Conservation (phyloP, 169 alveolate genomes). For the Plasmodium cynomolgi region DNA sequence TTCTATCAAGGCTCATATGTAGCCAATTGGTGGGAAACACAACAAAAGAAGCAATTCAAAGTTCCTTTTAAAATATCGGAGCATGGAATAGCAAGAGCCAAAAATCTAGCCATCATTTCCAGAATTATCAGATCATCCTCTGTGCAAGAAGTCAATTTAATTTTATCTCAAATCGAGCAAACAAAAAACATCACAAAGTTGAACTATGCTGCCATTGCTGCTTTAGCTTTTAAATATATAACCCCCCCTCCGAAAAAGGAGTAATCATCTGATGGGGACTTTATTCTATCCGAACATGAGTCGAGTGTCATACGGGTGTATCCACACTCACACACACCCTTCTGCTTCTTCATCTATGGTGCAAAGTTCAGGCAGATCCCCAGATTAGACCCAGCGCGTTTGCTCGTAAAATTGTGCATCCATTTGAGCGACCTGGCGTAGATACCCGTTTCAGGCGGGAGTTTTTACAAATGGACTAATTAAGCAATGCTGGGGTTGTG, state of each 20-base stretch:
- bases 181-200: slow-evolving; percentile 15
- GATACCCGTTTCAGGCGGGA: not conserved
- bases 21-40: slow-evolving; percentile 76
- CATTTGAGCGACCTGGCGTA: not conserved
- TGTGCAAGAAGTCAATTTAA: slow-evolving; percentile 32
- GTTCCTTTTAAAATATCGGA: slow-evolving; percentile 75
- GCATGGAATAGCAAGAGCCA: slow-evolving; percentile 68
- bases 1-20: slow-evolving; percentile 74
- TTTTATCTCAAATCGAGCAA: slow-evolving; percentile 68
- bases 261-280: not conserved
- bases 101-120: slow-evolving; percentile 67
- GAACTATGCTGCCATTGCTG: slow-evolving; percentile 33
- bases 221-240: slow-evolving; percentile 63
- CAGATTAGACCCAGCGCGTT: not conserved
- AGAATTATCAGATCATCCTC: slow-evolving; percentile 69
- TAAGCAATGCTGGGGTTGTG: not conserved
- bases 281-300: not conserved
- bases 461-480: not conserved
- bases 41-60: slow-evolving; percentile 66
- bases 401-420: not conserved
- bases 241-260: slow-evolving; percentile 1
- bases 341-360: not conserved
- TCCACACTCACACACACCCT: not conserved
- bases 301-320: not conserved
- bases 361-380: not conserved